Conservation (phyloP, 2,329 filamentous ascomycete genomes). For the Lachnellula willkommii region DNA sequence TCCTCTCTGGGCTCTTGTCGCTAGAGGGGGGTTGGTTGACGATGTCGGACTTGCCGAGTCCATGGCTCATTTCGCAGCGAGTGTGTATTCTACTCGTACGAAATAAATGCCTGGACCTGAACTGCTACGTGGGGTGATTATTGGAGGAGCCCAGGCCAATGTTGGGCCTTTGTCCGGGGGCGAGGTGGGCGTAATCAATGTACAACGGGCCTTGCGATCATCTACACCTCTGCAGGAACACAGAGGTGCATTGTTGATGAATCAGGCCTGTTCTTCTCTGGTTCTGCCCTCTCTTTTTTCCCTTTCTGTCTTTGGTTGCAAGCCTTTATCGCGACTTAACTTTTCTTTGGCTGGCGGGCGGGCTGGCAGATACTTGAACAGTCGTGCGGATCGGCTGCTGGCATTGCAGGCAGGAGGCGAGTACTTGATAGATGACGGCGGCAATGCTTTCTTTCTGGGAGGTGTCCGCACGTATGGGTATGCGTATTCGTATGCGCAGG, state of each 20-base stretch:
- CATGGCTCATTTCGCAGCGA: conserved; percentile 12
- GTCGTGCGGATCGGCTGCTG: background rate
- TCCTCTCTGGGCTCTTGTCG: conserved; percentile 40
- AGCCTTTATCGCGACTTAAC: background rate
- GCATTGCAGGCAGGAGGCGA: conserved; percentile 2
- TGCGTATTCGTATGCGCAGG: too few species aligned
- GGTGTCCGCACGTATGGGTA: background rate
- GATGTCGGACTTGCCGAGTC: conserved; percentile 22
- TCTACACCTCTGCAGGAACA: conserved; percentile 2
- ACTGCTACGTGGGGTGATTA: too few species aligned
- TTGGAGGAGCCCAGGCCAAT: too few species aligned
- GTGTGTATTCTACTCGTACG: background rate
- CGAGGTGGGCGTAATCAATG: background rate
- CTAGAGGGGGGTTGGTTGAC: conserved; percentile 13
- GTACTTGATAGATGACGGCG: background rate
- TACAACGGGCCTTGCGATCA: background rate
- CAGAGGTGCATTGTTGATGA: conserved; percentile 6
- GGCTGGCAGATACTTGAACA: background rate
- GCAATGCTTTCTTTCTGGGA: background rate
- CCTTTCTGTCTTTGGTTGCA: background rate
- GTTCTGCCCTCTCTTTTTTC: background rate
- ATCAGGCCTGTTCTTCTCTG: too few species aligned
- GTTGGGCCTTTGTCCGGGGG: too few species aligned
- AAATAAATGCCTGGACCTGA: background rate
- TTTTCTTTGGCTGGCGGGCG: background rate